Evolutionary conservation across 441 rosid genomes (phyloP).

Genomic region (Flueggea neowawraea): DNA sequence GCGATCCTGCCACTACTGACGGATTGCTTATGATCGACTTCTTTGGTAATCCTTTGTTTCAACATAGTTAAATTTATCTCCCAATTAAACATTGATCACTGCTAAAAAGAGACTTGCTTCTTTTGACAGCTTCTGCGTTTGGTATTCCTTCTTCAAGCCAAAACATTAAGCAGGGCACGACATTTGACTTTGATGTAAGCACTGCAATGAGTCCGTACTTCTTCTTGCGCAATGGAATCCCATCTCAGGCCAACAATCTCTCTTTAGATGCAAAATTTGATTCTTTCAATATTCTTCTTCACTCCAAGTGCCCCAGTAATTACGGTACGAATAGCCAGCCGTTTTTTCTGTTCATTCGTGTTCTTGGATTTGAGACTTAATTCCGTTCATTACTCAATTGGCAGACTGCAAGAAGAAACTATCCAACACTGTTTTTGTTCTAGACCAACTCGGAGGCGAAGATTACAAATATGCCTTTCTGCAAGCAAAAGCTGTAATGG

Average conservation of each 20-base stretch:
- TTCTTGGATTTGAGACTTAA: background rate
- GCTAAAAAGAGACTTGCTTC: background rate
- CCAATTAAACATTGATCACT: background rate
- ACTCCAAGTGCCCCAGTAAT: background rate
- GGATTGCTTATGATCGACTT: constrained; percentile 1
- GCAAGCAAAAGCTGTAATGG: background rate
- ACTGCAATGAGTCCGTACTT: background rate
- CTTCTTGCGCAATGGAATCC: background rate
- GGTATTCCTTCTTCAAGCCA: background rate
- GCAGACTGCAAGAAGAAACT: constrained; percentile 5
- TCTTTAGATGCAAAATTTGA: background rate
- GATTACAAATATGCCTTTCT: background rate
- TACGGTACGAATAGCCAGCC: background rate
- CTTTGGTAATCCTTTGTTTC: background rate
- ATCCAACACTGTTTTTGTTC: background rate
- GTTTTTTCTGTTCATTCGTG: no score
- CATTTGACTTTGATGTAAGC: background rate
- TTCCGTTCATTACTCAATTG: background rate
- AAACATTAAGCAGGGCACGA: background rate
- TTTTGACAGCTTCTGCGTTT: background rate
- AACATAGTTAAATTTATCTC: background rate
- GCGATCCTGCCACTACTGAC: constrained; percentile 1
- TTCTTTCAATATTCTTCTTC: background rate
- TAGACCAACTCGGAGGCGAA: background rate
- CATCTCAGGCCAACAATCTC: background rate